These are phyloP conservation scores for Sphagnum fallax DNA, from an alignment of 228 moss, liverwort and hornwort species.

Conservation along the genomic window DNA sequence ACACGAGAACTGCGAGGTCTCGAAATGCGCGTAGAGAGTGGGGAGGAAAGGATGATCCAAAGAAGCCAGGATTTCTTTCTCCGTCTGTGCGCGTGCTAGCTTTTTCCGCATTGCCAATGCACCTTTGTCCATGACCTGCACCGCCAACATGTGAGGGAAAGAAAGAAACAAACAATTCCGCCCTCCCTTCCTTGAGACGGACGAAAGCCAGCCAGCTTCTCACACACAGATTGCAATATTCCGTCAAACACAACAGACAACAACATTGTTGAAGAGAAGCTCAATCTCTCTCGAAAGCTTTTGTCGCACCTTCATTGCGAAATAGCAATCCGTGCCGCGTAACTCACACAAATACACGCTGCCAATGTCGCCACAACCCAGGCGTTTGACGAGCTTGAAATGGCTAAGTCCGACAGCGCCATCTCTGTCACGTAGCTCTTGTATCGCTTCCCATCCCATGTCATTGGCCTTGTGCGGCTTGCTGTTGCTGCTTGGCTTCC, in stretches of 20 bases:
- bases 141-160: not conserved
- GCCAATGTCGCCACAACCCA: conserved; percentile 98
- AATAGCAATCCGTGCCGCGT: conserved; percentile 80
- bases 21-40: conserved; percentile 89
- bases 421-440: conserved; percentile 62
- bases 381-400: conserved; percentile 79
- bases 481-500: conserved; percentile 41
- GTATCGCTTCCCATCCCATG: conserved; percentile 92
- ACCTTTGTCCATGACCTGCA: conserved; percentile 85
- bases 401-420: conserved; percentile 86
- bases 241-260: no score
- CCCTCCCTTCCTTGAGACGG: no score
- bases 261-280: no score
- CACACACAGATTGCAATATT: no score
- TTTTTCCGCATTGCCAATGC: conserved; percentile 85
- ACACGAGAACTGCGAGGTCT: conserved; percentile 91
- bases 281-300: no score
- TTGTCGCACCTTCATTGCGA: conserved; percentile 78
- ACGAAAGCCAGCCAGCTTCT: no score
- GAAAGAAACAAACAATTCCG: no score
- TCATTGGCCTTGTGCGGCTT: conserved; percentile 99
- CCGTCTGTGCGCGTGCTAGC: conserved; percentile 84
- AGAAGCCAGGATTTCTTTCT: conserved; percentile 81
- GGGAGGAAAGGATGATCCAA: conserved; percentile 96
- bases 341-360: conserved; percentile 93